phyloP scores from a whole-genome alignment of 345 rosid genomes.

The Camelina laxa region DNA sequence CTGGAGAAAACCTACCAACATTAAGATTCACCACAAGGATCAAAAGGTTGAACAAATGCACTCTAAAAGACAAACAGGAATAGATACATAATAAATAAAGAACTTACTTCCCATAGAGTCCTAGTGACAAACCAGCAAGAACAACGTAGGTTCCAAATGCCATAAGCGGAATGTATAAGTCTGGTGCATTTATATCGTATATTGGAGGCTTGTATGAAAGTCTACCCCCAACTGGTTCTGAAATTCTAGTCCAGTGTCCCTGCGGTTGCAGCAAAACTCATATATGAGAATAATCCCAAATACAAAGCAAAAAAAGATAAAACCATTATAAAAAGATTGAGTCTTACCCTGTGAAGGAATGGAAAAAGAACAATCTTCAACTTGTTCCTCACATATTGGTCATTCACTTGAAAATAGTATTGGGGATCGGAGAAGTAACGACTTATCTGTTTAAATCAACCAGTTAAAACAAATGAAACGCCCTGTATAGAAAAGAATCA shows the following conservation, averaged over 20 bases:
- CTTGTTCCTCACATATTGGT: constrained; percentile 95
- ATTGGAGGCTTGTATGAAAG: constrained; percentile 95
- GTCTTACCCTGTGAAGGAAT: constrained; percentile 85
- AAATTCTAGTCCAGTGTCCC: constrained; percentile 97
- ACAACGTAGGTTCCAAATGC: constrained; percentile 87
- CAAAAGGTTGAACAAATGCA: neutral
- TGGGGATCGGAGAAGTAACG: constrained; percentile 94
- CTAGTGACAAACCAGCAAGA: constrained; percentile 84
- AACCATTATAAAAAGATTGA: neutral
- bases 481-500: neutral
- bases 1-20: constrained; percentile 81
- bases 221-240: constrained; percentile 97
- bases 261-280: constrained; percentile 40
- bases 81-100: neutral
- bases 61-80: neutral
- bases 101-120: constrained; percentile 90
- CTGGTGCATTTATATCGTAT: constrained; percentile 95
- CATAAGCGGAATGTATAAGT: constrained; percentile 95
- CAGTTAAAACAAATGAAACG: neutral
- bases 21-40: constrained; percentile 12
- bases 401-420: constrained; percentile 97
- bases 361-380: constrained; percentile 91
- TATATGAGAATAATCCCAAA: constrained; percentile 17
- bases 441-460: constrained; percentile 63
- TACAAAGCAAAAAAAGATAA: neutral